These are phyloP conservation scores for Sarocladiaceae sp. DNA, from an alignment of 2,329 filamentous ascomycete genomes.

Conservation along the genomic window DNA sequence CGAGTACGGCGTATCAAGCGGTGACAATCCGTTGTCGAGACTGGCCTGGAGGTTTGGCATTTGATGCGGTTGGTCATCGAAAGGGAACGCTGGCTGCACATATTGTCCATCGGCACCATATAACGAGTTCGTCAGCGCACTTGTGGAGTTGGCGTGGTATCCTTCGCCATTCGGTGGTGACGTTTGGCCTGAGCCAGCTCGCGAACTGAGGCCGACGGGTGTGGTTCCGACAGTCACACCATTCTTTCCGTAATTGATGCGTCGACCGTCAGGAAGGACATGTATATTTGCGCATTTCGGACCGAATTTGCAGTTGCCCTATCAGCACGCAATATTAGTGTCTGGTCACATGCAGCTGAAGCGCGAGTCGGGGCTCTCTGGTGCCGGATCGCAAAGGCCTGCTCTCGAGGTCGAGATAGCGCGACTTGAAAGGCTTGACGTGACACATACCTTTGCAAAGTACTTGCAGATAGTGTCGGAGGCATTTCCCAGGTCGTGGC, in stretches of 20 bases:
- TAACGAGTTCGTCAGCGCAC: conserved; percentile 59
- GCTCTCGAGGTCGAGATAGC: not conserved
- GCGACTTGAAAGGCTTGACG: not conserved
- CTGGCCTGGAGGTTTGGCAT: conserved; percentile 44
- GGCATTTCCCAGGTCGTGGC: conserved; percentile 82
- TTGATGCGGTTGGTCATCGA: conserved; percentile 35
- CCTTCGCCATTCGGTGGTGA: not conserved
- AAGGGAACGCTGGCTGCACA: conserved; percentile 33
- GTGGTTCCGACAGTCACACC: conserved; percentile 59
- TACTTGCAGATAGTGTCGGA: conserved; percentile 96
- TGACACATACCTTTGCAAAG: conserved; percentile 80
- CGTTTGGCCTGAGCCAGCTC: not conserved
- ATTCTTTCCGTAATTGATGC: conserved; percentile 76
- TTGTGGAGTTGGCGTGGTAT: conserved; percentile 40
- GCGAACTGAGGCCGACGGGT: conserved; percentile 49
- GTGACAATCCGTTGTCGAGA: conserved; percentile 52
- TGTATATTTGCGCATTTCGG: conserved; percentile 97
- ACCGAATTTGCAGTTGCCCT: conserved; percentile 99
- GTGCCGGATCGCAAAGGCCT: not conserved
- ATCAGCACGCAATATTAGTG: conserved; percentile 11
- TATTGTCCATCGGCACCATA: conserved; percentile 35
- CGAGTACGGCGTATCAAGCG: conserved; percentile 56
- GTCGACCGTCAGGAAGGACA: conserved; percentile 86
- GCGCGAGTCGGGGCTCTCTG: not conserved
- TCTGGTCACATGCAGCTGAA: no score